Percentiles rank a stretch among this genome's conserved stretches.
Conservation (phyloP, 2,329 filamentous ascomycete species). For the Fusarium sp. region DNA sequence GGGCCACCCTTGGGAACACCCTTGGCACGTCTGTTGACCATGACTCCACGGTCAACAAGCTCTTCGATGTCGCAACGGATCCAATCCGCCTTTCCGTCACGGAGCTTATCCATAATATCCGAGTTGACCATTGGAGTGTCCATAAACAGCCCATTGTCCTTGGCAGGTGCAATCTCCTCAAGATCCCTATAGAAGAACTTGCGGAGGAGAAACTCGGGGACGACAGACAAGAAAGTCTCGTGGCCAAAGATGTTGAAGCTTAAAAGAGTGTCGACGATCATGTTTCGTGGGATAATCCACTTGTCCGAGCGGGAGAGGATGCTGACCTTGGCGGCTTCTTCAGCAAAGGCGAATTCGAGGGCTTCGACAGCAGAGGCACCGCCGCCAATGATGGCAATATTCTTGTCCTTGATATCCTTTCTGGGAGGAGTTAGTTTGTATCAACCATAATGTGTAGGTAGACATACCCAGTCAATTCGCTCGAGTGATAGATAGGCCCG, state of each 20-base stretch:
- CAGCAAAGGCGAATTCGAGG: slow-evolving; percentile 79
- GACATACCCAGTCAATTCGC: slow-evolving; percentile 72
- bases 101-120: slow-evolving; percentile 81
- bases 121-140: slow-evolving; percentile 91
- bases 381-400: slow-evolving; percentile 80
- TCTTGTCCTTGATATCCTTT: slow-evolving; percentile 79
- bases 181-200: slow-evolving; percentile 88
- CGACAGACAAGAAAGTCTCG: slow-evolving; percentile 80
- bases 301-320: slow-evolving; percentile 84
- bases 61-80: slow-evolving; percentile 81
- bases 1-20: slow-evolving; percentile 83
- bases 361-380: slow-evolving; percentile 87
- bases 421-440: slow-evolving; percentile 50
- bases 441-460: fast-evolving
- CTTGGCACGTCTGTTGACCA: slow-evolving; percentile 77
- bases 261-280: slow-evolving; percentile 78
- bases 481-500: slow-evolving; percentile 81
- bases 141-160: slow-evolving; percentile 78
- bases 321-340: slow-evolving; percentile 75
- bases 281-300: slow-evolving; percentile 88
- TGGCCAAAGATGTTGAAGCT: slow-evolving; percentile 83
- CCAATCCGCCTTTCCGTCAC: slow-evolving; percentile 80
- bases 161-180: slow-evolving; percentile 75
- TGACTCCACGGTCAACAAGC: slow-evolving; percentile 73
- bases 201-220: slow-evolving; percentile 80